phyloP scores from a whole-genome alignment of 345 rosid genomes.

The Bruguiera sexangula region DNA sequence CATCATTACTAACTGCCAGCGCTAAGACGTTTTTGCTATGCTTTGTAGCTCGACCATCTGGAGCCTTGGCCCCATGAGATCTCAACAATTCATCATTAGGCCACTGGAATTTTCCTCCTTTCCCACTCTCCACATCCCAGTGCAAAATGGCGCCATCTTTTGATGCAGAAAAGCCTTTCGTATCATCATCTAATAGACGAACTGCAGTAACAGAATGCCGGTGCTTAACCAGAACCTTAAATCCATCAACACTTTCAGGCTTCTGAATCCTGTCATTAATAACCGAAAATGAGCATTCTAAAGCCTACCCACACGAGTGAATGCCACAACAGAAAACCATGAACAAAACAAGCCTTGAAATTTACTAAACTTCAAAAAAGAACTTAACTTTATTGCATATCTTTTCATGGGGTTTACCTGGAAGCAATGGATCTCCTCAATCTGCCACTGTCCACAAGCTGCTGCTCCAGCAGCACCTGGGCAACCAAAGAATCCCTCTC shows the following conservation, averaged over 20 bases:
- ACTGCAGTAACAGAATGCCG: conserved; percentile 72
- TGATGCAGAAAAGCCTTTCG: conserved; percentile 81
- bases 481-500: conserved; percentile 57
- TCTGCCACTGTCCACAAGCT: conserved; percentile 86
- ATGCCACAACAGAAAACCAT: not conserved
- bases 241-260: conserved; percentile 49
- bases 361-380: not conserved
- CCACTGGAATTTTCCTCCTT: conserved; percentile 65
- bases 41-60: conserved; percentile 61
- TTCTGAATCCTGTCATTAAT: conserved; percentile 55
- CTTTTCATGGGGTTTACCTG: conserved; percentile 38
- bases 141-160: conserved; percentile 81
- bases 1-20: conserved; percentile 87
- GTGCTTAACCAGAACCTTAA: conserved; percentile 62
- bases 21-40: conserved; percentile 75
- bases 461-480: conserved; percentile 70
- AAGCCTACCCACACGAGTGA: not conserved
- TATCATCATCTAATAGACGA: conserved; percentile 82
- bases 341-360: too few relatives aligned
- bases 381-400: not conserved
- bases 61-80: conserved; percentile 72
- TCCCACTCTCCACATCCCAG: conserved; percentile 83
- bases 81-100: conserved; percentile 63
- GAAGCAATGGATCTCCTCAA: conserved; percentile 68
- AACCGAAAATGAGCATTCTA: conserved; percentile 16